phyloP scores from a whole-genome alignment of 1,284 basidiomycete species.

The Cystobasidiaceae sp. region DNA sequence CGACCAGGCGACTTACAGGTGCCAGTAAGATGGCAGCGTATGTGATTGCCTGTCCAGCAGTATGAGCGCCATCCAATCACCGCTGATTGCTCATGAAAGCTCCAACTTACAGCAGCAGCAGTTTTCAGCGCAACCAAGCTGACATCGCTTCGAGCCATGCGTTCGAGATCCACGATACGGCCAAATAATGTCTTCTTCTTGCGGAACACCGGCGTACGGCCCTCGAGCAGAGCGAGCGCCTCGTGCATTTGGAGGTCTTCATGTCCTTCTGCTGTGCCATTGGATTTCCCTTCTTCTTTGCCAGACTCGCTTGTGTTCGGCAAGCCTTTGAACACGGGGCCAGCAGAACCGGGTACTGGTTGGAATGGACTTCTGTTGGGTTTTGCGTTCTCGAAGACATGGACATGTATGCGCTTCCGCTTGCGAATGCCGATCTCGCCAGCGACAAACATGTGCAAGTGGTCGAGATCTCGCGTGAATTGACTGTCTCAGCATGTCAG shows the following conservation, averaged over 20 bases:
- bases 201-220: conserved; percentile 34
- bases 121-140: conserved; percentile 45
- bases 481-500: neutral
- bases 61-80: neutral
- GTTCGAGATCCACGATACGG: conserved; percentile 40
- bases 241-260: too few species aligned
- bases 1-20: conserved; percentile 13
- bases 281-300: too few species aligned
- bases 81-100: too few species aligned
- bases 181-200: conserved; percentile 37
- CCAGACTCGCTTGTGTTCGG: too few species aligned
- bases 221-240: conserved; percentile 44
- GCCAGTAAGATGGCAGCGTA: conserved; percentile 42
- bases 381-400: conserved; percentile 43
- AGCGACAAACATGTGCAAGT: conserved; percentile 39
- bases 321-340: too few species aligned
- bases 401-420: conserved; percentile 43
- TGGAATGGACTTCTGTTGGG: neutral
- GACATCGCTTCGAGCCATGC: conserved; percentile 39
- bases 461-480: conserved; percentile 37
- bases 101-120: conserved; percentile 41
- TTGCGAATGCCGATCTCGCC: conserved; percentile 13
- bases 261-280: too few species aligned
- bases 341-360: neutral
- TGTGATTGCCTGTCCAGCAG: conserved; percentile 34